Conservation (phyloP, 176 grass and related monocot genomes). For the Bonia amplexicaulis region DNA sequence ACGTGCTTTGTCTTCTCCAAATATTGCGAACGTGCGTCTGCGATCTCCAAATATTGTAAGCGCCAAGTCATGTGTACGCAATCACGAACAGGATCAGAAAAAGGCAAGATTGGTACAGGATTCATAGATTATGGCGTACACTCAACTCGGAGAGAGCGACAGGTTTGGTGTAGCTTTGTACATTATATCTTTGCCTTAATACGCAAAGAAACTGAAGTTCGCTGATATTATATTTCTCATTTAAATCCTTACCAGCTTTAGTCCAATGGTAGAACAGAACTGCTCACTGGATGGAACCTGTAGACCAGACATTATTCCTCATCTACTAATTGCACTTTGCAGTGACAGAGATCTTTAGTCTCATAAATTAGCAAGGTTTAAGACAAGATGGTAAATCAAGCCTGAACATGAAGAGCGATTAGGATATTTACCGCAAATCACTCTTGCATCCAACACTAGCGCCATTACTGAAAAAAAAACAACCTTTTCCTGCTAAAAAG, state of each 20-base stretch:
- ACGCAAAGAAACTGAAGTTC: background rate
- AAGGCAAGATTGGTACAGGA: background rate
- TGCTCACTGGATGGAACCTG: background rate
- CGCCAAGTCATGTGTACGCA: background rate
- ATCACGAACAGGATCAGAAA: background rate
- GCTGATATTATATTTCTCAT: background rate
- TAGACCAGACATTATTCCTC: background rate
- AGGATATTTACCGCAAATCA: background rate
- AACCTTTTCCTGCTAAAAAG: background rate
- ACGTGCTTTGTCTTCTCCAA: background rate
- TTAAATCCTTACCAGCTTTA: background rate
- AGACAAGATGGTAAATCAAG: background rate
- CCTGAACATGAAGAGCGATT: background rate
- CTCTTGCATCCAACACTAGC: background rate
- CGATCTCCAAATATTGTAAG: no score
- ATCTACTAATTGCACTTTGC: background rate
- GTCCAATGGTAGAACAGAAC: background rate
- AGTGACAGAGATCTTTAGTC: background rate
- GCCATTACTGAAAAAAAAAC: background rate
- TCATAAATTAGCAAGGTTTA: background rate
- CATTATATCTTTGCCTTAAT: background rate
- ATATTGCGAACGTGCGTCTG: background rate
- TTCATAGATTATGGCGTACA: slow-evolving; percentile 9
- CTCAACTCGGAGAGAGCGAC: background rate
- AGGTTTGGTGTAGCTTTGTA: background rate